Percentiles rank a stretch among this genome's conserved stretches.
These are phyloP conservation scores for Phaeodactylum tricornutum DNA, from an alignment of 108 stramenopile species.

Conservation along the genomic window DNA sequence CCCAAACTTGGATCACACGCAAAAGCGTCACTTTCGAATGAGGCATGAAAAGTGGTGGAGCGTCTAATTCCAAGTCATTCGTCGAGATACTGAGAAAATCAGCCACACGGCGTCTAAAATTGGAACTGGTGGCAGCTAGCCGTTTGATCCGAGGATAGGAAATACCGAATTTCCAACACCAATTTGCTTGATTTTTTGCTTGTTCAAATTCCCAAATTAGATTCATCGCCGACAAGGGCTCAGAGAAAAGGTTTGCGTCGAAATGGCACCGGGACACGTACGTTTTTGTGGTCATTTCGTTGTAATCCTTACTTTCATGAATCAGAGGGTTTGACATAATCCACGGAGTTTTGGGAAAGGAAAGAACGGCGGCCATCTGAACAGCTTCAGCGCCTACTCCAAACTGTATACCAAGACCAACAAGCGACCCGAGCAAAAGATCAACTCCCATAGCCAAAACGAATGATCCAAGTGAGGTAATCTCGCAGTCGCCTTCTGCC, in stretches of 20 bases:
- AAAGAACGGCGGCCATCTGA: constrained; percentile 68
- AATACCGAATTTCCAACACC: constrained; percentile 30
- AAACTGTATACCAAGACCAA: constrained; percentile 82
- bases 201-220: constrained; percentile 48
- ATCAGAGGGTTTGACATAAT: constrained; percentile 58
- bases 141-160: constrained; percentile 34
- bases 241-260: constrained; percentile 72
- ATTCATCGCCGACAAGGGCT: constrained; percentile 62
- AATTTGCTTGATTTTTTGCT: constrained; percentile 19
- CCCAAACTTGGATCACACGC: constrained; percentile 60
- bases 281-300: constrained; percentile 32
- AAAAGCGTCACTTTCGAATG: constrained; percentile 48
- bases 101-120: constrained; percentile 48
- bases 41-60: constrained; percentile 44
- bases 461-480: constrained; percentile 62
- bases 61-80: constrained; percentile 21
- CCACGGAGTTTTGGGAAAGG: constrained; percentile 69
- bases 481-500: constrained; percentile 51
- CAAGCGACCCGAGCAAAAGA: constrained; percentile 52
- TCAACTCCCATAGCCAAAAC: constrained; percentile 73
- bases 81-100: constrained; percentile 28
- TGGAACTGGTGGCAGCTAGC: constrained; percentile 33
- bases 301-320: constrained; percentile 41
- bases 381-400: constrained; percentile 74
- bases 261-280: constrained; percentile 50